Conservation (phyloP, 31 red algal species). For the Odonthalia washingtoniensis region DNA sequence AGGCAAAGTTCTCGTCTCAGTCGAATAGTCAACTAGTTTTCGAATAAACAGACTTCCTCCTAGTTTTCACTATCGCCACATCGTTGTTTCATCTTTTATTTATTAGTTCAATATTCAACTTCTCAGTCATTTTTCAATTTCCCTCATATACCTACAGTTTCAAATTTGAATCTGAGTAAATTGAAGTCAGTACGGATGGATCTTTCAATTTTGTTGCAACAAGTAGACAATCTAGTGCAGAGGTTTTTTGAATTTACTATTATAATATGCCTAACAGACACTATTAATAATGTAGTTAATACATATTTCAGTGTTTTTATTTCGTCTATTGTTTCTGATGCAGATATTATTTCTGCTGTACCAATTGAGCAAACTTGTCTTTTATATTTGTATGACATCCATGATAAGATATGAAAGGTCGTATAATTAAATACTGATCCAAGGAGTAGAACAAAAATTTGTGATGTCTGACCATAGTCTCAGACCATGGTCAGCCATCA, state of each 20-base stretch:
- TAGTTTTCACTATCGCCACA: no score
- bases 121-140: no score
- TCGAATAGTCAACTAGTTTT: no score
- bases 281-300: not conserved
- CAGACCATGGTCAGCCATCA: no score
- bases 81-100: no score
- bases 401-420: not conserved
- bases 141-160: not conserved
- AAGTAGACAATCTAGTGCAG: slow-evolving; percentile 1
- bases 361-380: slow-evolving; percentile 15
- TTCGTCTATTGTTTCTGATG: slow-evolving; percentile 19
- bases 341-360: not conserved
- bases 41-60: no score
- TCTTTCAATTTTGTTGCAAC: not conserved
- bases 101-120: no score
- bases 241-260: slow-evolving; percentile 7
- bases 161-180: not conserved
- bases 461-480: not conserved
- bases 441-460: not conserved
- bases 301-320: not conserved
- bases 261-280: not conserved
- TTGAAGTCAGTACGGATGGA: not conserved
- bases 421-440: not conserved
- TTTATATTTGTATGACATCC: no score
- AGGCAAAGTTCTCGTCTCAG: no score